A percentile compares a stretch with the other conserved stretches of the same genome.
Evolutionary conservation across 768 basidiomycete genomes (phyloP).

Genomic region (Rhizopogon sp.): DNA sequence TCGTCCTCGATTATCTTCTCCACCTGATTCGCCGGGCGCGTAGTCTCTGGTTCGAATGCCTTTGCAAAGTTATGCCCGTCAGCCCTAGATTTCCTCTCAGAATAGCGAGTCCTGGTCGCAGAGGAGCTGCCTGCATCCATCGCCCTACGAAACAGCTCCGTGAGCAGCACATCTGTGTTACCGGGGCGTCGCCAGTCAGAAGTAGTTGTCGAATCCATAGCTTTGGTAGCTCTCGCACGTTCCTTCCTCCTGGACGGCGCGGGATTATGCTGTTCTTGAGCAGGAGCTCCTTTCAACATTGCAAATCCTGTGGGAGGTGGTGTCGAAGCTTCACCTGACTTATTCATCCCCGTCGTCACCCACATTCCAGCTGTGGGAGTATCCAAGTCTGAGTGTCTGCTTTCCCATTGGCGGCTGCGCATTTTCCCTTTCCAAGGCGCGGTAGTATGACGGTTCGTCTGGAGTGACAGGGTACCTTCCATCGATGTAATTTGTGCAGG

Average conservation of each 20-base stretch:
- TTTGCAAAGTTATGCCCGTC: background rate
- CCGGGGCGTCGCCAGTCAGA: background rate
- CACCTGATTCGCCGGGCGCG: background rate
- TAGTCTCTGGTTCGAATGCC: background rate
- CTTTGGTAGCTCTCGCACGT: background rate
- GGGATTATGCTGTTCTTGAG: background rate
- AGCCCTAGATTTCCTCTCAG: background rate
- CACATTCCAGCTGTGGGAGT: too few relatives aligned
- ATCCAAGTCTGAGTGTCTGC: background rate
- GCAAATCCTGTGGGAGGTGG: background rate
- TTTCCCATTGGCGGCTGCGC: background rate
- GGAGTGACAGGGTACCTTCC: background rate
- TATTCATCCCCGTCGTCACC: too few relatives aligned
- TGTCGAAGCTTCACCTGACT: background rate
- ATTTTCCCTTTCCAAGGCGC: background rate
- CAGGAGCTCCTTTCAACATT: background rate
- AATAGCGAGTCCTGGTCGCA: background rate
- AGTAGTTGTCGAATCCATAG: background rate
- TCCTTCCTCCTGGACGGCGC: background rate
- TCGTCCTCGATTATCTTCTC: background rate
- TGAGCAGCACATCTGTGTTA: background rate
- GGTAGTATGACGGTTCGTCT: background rate
- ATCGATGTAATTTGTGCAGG: background rate
- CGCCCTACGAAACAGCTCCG: constrained; percentile 1
- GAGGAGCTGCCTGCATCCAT: background rate